Conservation (phyloP, 2,329 filamentous ascomycete genomes). For the Tothia fuscella region DNA sequence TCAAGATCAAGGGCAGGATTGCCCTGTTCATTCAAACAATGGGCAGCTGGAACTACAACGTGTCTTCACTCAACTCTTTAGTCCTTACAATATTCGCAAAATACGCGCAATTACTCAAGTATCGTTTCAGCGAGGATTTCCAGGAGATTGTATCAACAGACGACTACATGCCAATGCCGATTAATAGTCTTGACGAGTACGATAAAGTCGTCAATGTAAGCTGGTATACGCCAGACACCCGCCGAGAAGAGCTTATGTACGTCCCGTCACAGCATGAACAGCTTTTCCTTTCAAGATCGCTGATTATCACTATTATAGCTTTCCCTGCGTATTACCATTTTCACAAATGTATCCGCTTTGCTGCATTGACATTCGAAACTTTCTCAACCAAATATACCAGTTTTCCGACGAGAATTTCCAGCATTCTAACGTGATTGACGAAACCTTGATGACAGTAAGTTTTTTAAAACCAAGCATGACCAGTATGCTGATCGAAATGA, state of each 20-base stretch:
- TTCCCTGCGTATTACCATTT: constrained; percentile 92
- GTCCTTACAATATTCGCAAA: constrained; percentile 85
- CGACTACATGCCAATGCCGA: constrained; percentile 99
- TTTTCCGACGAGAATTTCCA: constrained; percentile 96
- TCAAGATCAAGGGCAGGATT: constrained; percentile 92
- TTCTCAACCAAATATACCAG: constrained; percentile 95
- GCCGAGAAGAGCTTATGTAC: constrained; percentile 61
- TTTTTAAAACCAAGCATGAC: constrained; percentile 6
- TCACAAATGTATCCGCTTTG: constrained; percentile 98
- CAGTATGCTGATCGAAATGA: constrained; percentile 7
- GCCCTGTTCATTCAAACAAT: constrained; percentile 96
- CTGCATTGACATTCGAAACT: constrained; percentile 96
- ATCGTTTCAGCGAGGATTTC: constrained; percentile 88
- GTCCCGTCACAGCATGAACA: constrained; percentile 24
- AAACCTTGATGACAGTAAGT: constrained; percentile 65
- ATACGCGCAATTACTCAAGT: constrained; percentile 84
- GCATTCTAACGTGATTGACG: constrained; percentile 78
- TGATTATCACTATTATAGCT: constrained; percentile 40
- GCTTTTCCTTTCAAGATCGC: constrained; percentile 11
- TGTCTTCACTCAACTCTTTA: constrained; percentile 69
- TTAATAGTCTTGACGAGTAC: constrained; percentile 80
- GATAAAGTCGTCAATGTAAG: constrained; percentile 92
- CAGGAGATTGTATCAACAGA: constrained; percentile 85
- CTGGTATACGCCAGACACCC: constrained; percentile 84
- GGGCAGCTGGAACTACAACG: constrained; percentile 89